Conservation (phyloP, 345 rosid species). For the Pseudoturritis turrita region DNA sequence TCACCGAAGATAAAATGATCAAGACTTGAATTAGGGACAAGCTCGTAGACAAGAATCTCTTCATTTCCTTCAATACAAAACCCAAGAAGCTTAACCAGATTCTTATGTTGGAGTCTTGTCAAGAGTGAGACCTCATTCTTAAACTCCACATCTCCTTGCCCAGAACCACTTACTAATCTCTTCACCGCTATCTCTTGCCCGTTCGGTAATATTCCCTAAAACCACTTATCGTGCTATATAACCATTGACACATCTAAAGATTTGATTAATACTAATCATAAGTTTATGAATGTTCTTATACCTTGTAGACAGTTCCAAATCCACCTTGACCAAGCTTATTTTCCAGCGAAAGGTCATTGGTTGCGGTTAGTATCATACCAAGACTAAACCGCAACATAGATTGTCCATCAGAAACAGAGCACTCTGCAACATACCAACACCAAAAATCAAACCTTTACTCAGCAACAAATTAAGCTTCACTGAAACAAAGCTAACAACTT, state of each 20-base stretch:
- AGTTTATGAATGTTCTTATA: not conserved
- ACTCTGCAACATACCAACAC: slow-evolving; percentile 6
- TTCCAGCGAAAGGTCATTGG: slow-evolving; percentile 17
- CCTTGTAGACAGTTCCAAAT: slow-evolving; percentile 40
- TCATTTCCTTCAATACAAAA: slow-evolving; percentile 39
- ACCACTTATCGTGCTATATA: not conserved
- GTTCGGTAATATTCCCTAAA: slow-evolving; percentile 38
- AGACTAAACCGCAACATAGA: slow-evolving; percentile 2
- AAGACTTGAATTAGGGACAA: slow-evolving; percentile 42
- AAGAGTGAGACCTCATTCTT: slow-evolving; percentile 42
- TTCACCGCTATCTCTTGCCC: slow-evolving; percentile 46
- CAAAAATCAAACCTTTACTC: not conserved
- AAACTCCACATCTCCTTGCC: slow-evolving; percentile 46
- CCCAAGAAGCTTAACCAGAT: slow-evolving; percentile 46
- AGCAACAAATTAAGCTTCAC: not conserved
- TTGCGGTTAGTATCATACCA: slow-evolving; percentile 1
- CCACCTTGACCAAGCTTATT: slow-evolving; percentile 40
- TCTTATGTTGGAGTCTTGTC: slow-evolving; percentile 51
- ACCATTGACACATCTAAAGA: not conserved
- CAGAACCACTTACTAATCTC: slow-evolving; percentile 28
- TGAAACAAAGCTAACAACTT: not conserved
- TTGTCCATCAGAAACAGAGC: not conserved
- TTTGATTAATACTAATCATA: not conserved
- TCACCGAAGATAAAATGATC: slow-evolving; percentile 41
- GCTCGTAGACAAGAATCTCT: slow-evolving; percentile 46